Evolutionary conservation across 208 protist species (phyloP), one percentile per base, ranked within the genome.

Genomic region (Crithidia expoeki): DNA sequence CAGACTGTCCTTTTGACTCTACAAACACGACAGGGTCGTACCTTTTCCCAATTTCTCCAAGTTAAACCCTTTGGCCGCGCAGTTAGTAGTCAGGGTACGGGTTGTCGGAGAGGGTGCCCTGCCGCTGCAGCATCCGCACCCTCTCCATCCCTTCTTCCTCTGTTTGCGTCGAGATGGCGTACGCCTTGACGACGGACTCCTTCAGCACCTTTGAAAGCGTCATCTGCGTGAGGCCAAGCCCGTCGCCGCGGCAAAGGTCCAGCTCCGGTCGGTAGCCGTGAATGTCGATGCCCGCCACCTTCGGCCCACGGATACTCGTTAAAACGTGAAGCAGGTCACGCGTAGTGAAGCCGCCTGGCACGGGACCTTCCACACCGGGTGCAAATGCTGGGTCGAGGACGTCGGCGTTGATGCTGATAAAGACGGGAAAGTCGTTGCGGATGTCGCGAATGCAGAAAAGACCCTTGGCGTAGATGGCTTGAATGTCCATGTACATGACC

Each of bases 401-500:
- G 59, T 85, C 81, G 16, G 83, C 81, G 67, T 95, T 78, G 67
- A 95, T 86, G 68, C 82, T 90, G 51, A 95, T 78, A 64, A 93
- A 93, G 17, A 95, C 86, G 7, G 86, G 86, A 58, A 86, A 95
- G 73, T 93, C 87, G 70, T 95, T 95, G 34, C 88, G 72, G 53
- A 95, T 92, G 67, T 95, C 90, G 17, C 87, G 82, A 63, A 95
- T 89, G 74, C 87, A 92, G 63, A 93, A 93, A 4, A 92, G 56
- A 1, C 88, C 88, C 47, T 95, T 95, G 2, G 85, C 78, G 60
- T 88, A 95, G 59, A 95, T 92, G n/a, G 85, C 90, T 36, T 92
- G 85, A 72, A 93, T 87, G 61, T 95, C 90, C 88, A 93, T 93
- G 74, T 95, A 95, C 66, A 93, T 82, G 44, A 89, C 83, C 65